A percentile compares a stretch with the other conserved stretches of the same genome.
Evolutionary conservation across 2,329 filamentous ascomycete genomes (phyloP).

Genomic region (Aspergillus brasiliensis): DNA sequence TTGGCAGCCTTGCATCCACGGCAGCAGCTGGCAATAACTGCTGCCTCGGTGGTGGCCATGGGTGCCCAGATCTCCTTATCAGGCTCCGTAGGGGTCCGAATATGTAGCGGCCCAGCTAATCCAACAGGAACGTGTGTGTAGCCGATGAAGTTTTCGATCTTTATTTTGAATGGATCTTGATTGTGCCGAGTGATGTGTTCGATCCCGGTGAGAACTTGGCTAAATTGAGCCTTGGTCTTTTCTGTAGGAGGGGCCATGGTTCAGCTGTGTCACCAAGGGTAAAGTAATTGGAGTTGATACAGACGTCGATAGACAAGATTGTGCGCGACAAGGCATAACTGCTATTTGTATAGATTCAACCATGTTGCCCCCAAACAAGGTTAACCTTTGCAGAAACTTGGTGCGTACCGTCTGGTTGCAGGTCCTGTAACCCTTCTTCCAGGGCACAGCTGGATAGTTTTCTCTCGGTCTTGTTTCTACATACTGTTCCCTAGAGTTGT

Average conservation of each 20-base stretch:
- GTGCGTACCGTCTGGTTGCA: neutral
- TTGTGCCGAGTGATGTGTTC: conserved; percentile 8
- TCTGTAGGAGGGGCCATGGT: neutral
- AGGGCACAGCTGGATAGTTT: no score
- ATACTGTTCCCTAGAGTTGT: no score
- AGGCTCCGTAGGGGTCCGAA: neutral
- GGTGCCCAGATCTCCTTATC: conserved; percentile 25
- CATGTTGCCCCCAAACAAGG: no score
- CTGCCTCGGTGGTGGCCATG: conserved; percentile 32
- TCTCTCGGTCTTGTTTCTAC: no score
- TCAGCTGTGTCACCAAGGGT: neutral
- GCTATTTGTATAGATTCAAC: no score
- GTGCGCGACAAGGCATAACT: no score
- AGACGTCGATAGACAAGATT: no score
- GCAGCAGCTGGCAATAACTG: conserved; percentile 32
- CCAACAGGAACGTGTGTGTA: conserved; percentile 11
- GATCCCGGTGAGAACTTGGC: neutral
- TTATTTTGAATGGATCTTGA: neutral
- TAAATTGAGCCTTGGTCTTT: neutral
- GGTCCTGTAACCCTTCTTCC: no score
- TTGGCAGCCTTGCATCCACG: conserved; percentile 33
- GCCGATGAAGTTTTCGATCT: conserved; percentile 14
- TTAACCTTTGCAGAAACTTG: neutral
- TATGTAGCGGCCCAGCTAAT: conserved; percentile 7
- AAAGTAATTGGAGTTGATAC: no score